A percentile compares a stretch with the other conserved stretches of the same genome.
Evolutionary conservation across 495 filamentous ascomycete species (phyloP).

Genomic region (Neurospora sp.): DNA sequence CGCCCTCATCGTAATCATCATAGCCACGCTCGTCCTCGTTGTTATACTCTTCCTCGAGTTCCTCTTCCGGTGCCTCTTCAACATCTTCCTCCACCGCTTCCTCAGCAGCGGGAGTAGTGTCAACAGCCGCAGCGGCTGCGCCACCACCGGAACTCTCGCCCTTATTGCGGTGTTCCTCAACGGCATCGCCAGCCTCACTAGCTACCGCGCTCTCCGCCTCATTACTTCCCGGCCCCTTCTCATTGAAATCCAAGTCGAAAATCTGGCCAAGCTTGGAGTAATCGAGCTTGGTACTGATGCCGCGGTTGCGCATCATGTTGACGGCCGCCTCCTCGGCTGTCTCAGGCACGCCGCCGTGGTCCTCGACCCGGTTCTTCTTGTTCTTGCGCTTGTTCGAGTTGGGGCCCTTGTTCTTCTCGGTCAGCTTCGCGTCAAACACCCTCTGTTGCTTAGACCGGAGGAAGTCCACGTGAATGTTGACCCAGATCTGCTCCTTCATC

Average conservation of each 20-base stretch:
- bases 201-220: not conserved
- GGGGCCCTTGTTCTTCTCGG: conserved; percentile 37
- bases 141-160: not conserved
- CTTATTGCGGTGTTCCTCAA: not conserved
- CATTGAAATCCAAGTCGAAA: conserved; percentile 27
- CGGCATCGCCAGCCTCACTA: not conserved
- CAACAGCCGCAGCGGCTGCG: not conserved
- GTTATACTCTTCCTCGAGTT: conserved; percentile 12
- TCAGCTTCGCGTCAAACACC: conserved; percentile 53
- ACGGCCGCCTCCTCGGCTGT: conserved; percentile 64
- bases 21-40: conserved; percentile 14
- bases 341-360: conserved; percentile 33
- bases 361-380: conserved; percentile 43
- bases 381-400: conserved; percentile 37
- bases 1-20: conserved; percentile 23
- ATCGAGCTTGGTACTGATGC: conserved; percentile 74
- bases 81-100: conserved; percentile 2
- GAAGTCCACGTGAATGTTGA: conserved; percentile 87
- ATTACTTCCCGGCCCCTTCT: conserved; percentile 27
- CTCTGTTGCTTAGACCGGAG: conserved; percentile 74
- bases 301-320: conserved; percentile 61
- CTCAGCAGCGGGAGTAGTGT: conserved; percentile 1
- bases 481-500: conserved; percentile 83
- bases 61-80: conserved; percentile 13
- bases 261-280: conserved; percentile 56